Base-by-base conservation (phyloP, 1,139 yeast species). In the Yamadazyma oceani region DNA sequence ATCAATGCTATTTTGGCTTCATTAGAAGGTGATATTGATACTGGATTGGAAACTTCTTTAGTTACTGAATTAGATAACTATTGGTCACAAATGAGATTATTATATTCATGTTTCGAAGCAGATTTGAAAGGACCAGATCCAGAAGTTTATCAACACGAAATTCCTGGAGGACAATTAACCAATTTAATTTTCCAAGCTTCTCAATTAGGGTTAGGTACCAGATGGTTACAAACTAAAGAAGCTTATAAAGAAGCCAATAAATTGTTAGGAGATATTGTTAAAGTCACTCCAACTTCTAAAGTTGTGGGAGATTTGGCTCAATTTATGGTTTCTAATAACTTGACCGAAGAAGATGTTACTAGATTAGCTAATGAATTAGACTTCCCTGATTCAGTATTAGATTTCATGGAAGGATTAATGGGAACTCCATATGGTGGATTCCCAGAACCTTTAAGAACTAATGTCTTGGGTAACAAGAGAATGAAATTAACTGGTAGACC, bases 361-460 rank as follows among this genome's bases (percentile, higher is more conserved):
- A 85, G 84, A 58, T 78, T 92, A 57, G 98, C 98, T 2, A 69
- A 80, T 36, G 88, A 88, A 51, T 78, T 92, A 55, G 97, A 92
- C 66, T 92, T 92, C 95, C 99, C 99, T 42, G 97, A 85, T 57
- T 90, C 97, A 13, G 96, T 92, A 24, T 77, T 92, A 60, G 98
- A 94, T 68, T 92, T 92, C 76, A 89, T 92, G 80, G 96, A 94
- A 73, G 99, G 99, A 54, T 77, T 92, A 59, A 92, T 94, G 89
- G 99, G 99, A 60, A 92, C 92, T 55, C 99, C 99, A 53, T 89
- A 87, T 60, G 98, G 98, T 51, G 99, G 99, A 6, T 92, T 94
- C 95, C 98, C 98, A 38, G 99, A 92, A 69, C 98, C 99, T 34
- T 75, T 92, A 64, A 83, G 98, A 70, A 74, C 96, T 33, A 86